A percentile compares a stretch with the other conserved stretches of the same genome.
phyloP scores from a whole-genome alignment of 805 yeast species.

The Suhomyces vadensis region DNA sequence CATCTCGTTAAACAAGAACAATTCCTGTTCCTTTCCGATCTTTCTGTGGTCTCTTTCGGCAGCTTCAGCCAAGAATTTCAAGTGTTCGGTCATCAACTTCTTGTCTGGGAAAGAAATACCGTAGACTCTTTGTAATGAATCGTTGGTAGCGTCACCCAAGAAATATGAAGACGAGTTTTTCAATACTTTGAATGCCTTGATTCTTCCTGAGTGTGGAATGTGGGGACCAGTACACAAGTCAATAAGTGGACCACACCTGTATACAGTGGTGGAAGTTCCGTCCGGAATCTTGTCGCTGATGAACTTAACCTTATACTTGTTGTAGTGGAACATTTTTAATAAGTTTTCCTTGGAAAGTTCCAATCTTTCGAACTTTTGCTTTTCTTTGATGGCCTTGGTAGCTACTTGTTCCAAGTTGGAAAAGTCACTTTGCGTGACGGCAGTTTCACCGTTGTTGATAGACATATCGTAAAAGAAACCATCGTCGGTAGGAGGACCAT shows the following conservation, averaged over 20 bases:
- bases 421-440: conserved; percentile 80
- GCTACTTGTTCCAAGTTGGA: conserved; percentile 81
- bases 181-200: conserved; percentile 89
- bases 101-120: conserved; percentile 99
- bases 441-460: conserved; percentile 67
- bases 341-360: conserved; percentile 89
- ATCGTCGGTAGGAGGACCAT: conserved; percentile 96
- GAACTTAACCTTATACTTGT: conserved; percentile 90
- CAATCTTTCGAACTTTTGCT: conserved; percentile 92
- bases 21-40: conserved; percentile 94
- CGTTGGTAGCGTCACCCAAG: conserved; percentile 89
- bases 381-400: conserved; percentile 87
- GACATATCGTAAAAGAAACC: conserved; percentile 98
- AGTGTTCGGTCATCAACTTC: conserved; percentile 90
- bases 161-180: conserved; percentile 97
- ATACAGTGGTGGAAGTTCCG: conserved; percentile 93
- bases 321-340: conserved; percentile 90
- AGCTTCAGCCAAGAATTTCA: conserved; percentile 94
- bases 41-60: conserved; percentile 94
- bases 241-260: conserved; percentile 95
- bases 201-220: conserved; percentile 94
- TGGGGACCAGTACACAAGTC: conserved; percentile 98
- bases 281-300: conserved; percentile 90
- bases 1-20: conserved; percentile 92
- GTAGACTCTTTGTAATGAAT: conserved; percentile 93